phyloP scores from a whole-genome alignment of 768 basidiomycete genomes.

The Calocybe gangraenosa region DNA sequence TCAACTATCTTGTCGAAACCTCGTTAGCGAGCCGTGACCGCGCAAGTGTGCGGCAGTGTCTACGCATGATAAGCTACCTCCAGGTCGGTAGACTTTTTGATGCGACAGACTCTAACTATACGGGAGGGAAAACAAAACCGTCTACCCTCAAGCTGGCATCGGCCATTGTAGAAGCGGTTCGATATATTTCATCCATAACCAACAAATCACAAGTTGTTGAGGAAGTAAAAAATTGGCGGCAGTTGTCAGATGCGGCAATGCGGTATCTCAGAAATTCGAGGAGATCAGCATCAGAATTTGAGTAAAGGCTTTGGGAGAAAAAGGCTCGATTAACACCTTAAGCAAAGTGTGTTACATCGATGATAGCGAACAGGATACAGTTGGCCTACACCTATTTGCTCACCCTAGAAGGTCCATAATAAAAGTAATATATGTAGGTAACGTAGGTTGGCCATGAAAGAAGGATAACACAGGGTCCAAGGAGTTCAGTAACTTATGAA shows the following conservation, averaged over 20 bases:
- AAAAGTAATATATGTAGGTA: background rate
- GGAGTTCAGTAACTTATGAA: too few relatives aligned
- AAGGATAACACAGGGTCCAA: background rate
- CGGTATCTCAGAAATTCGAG: conserved; percentile 7
- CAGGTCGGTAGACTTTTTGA: conserved; percentile 28
- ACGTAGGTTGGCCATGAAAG: conserved; percentile 11
- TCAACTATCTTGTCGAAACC: conserved; percentile 54
- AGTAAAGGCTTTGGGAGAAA: conserved; percentile 4
- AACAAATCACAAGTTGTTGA: conserved; percentile 14
- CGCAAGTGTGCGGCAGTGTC: conserved; percentile 52
- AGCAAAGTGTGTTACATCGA: conserved; percentile 9
- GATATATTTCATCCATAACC: conserved; percentile 25
- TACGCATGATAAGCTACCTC: conserved; percentile 54
- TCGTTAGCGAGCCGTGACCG: conserved; percentile 49
- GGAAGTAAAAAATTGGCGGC: conserved; percentile 25
- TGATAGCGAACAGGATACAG: conserved; percentile 4
- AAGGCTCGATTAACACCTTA: conserved; percentile 7
- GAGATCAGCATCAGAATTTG: conserved; percentile 11
- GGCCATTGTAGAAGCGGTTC: conserved; percentile 37
- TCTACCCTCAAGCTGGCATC: conserved; percentile 46
- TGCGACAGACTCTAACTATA: conserved; percentile 11
- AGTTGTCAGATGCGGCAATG: conserved; percentile 21
- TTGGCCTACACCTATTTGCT: conserved; percentile 1
- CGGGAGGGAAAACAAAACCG: conserved; percentile 34
- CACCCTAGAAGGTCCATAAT: conserved; percentile 6